These are phyloP conservation scores for Tetrahymena borealis DNA, from an alignment of 73 alveolate species.

Conservation along the genomic window DNA sequence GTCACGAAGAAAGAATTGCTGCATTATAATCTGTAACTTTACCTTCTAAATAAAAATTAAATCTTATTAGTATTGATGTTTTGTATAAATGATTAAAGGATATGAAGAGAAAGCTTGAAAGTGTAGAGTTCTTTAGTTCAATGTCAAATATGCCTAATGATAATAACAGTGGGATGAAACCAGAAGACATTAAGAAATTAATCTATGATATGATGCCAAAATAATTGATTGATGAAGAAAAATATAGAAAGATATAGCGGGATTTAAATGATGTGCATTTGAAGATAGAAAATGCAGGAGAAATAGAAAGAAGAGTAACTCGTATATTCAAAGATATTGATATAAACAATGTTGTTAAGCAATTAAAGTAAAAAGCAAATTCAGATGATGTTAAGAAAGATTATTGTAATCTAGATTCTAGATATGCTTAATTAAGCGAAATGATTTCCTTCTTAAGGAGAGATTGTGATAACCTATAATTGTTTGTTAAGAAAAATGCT, in stretches of 20 bases:
- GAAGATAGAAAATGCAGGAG: constrained; percentile 33
- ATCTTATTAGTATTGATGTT: neutral
- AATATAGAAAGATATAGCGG: constrained; percentile 17
- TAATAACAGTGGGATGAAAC: neutral
- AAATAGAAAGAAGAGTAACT: constrained; percentile 38
- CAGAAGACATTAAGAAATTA: neutral
- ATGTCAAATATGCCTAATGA: neutral
- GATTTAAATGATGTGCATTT: constrained; percentile 15
- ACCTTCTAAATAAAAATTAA: neutral
- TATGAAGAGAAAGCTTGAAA: neutral
- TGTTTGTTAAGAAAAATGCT: constrained; percentile 9
- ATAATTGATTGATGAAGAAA: constrained; percentile 22
- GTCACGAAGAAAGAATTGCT: neutral
- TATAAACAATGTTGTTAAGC: constrained; percentile 17
- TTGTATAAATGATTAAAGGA: neutral
- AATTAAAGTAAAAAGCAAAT: constrained; percentile 16
- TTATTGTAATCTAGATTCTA: neutral
- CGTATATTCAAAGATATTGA: constrained; percentile 35
- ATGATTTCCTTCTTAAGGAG: constrained; percentile 22
- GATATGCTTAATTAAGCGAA: constrained; percentile 14
- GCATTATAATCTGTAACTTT: neutral
- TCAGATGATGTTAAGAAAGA: constrained; percentile 35
- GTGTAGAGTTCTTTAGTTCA: neutral
- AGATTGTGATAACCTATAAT: constrained; percentile 20
- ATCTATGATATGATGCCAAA: neutral